Conservation (phyloP, 805 yeast genomes). For the Zygoascus tannicola region DNA sequence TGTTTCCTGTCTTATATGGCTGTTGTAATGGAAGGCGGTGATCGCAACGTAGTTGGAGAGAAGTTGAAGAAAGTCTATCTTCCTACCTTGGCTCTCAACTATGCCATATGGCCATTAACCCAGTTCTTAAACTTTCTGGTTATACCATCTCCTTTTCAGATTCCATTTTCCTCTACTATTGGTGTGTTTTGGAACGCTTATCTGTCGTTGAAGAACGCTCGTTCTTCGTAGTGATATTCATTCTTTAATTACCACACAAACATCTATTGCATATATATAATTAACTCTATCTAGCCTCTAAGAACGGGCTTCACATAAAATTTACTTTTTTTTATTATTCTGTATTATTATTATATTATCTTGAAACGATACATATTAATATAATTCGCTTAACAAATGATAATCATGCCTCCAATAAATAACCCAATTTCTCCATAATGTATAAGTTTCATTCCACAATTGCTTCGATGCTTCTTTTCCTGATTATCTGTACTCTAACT, state of each 20-base stretch:
- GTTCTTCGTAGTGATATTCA: too few relatives aligned
- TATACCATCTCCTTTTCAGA: constrained; percentile 74
- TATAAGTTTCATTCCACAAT: too few relatives aligned
- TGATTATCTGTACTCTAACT: too few relatives aligned
- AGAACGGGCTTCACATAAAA: too few relatives aligned
- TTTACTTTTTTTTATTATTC: too few relatives aligned
- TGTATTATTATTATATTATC: too few relatives aligned
- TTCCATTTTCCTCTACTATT: constrained; percentile 79
- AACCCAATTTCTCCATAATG: too few relatives aligned
- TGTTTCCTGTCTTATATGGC: constrained; percentile 80
- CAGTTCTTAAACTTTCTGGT: constrained; percentile 69
- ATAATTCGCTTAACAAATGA: too few relatives aligned
- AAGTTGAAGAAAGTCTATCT: constrained; percentile 55
- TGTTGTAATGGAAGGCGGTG: constrained; percentile 67
- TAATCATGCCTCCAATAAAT: too few relatives aligned
- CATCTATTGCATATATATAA: neutral
- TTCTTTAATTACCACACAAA: neutral
- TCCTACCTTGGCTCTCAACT: constrained; percentile 60
- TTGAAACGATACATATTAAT: too few relatives aligned
- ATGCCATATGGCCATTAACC: constrained; percentile 86
- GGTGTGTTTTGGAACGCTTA: constrained; percentile 95
- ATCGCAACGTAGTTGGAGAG: constrained; percentile 48
- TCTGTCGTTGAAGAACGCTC: constrained; percentile 34
- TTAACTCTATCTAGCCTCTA: too few relatives aligned
- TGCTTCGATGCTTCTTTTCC: too few relatives aligned